These are phyloP conservation scores for Cladosporium oxysporum DNA, from an alignment of 2,329 filamentous ascomycete genomes.

Conservation along the genomic window DNA sequence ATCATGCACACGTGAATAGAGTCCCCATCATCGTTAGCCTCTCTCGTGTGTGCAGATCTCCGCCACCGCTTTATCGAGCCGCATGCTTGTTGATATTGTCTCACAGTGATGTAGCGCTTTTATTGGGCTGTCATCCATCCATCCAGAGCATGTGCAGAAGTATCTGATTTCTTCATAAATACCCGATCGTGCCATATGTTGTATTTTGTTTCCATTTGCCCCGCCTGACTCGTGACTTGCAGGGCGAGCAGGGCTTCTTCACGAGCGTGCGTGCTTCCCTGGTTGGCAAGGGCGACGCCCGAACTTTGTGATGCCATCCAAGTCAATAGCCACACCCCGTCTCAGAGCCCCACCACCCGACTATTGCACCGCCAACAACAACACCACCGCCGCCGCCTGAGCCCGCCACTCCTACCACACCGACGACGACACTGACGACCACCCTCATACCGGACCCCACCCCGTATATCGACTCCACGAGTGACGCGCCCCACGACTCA, in stretches of 20 bases:
- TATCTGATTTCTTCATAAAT: background rate
- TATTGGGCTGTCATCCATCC: background rate
- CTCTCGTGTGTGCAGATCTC: background rate
- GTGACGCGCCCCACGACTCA: background rate
- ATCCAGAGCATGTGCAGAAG: background rate
- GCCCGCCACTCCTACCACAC: background rate
- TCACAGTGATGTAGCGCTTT: background rate
- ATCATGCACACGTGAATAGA: background rate
- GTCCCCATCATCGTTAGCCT: background rate
- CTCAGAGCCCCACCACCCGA: background rate
- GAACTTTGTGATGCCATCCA: conserved; percentile 12
- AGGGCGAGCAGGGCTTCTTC: background rate
- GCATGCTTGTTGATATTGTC: background rate
- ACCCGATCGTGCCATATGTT: background rate
- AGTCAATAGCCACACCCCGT: background rate
- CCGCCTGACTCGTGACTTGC: background rate
- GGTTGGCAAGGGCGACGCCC: conserved; percentile 3
- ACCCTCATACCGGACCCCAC: background rate
- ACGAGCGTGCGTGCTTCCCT: background rate
- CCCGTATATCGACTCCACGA: background rate
- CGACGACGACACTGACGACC: background rate
- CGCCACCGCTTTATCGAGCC: background rate
- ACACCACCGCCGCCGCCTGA: background rate
- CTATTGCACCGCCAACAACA: background rate
- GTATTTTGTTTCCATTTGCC: background rate